phyloP scores from a whole-genome alignment of 495 filamentous ascomycete genomes.

The Penicillium desertorum region DNA sequence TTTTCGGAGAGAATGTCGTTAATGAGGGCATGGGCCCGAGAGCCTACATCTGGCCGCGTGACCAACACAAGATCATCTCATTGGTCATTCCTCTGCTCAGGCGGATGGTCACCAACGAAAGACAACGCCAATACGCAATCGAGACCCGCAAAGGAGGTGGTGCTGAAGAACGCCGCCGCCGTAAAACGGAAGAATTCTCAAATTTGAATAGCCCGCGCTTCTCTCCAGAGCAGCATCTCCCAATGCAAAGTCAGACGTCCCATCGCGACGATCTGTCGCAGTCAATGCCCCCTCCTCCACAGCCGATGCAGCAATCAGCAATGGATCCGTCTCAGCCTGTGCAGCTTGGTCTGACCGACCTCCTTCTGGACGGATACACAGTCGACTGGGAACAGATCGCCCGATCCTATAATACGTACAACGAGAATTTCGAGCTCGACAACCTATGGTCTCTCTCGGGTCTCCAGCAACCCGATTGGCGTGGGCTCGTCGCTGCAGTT shows the following conservation, averaged over 20 bases:
- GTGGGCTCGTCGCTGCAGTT: constrained; percentile 47
- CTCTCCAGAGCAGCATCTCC: constrained; percentile 36
- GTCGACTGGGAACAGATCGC: constrained; percentile 42
- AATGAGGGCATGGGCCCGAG: constrained; percentile 45
- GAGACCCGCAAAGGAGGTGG: constrained; percentile 55
- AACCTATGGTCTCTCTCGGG: constrained; percentile 47
- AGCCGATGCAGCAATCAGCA: constrained; percentile 19
- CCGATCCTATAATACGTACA: constrained; percentile 41
- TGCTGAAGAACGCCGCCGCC: constrained; percentile 42
- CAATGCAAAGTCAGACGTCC: constrained; percentile 35
- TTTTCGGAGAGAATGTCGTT: constrained; percentile 51
- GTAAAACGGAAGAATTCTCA: constrained; percentile 44
- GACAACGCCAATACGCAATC: constrained; percentile 61
- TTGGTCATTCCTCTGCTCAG: constrained; percentile 58
- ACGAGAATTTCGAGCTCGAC: constrained; percentile 43
- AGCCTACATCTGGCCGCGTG: constrained; percentile 56
- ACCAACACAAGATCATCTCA: constrained; percentile 55
- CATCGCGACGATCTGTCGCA: constrained; percentile 29
- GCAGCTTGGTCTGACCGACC: constrained; percentile 36
- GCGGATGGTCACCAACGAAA: constrained; percentile 65
- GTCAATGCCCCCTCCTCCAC: constrained; percentile 26
- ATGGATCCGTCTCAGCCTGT: constrained; percentile 22
- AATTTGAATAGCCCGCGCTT: constrained; percentile 30
- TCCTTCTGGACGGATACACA: constrained; percentile 41
- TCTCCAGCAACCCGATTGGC: constrained; percentile 46